Conservation (phyloP, 2,329 filamentous ascomycete genomes). For the Aspergillus candidus region DNA sequence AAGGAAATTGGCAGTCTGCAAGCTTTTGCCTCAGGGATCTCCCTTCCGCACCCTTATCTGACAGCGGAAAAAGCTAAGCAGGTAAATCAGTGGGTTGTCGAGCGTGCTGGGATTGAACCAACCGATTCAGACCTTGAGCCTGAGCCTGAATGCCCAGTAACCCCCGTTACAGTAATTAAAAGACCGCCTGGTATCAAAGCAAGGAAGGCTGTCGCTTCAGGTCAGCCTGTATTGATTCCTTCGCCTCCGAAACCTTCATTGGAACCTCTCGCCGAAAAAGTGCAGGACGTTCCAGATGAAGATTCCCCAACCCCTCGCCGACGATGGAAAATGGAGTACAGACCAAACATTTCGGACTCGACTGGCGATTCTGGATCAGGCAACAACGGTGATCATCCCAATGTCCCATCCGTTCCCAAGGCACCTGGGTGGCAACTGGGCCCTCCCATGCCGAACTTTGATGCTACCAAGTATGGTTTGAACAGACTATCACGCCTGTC, state of each 20-base stretch:
- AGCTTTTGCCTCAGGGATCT: slow-evolving; percentile 1
- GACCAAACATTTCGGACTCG: background rate
- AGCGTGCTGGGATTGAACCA: slow-evolving; percentile 16
- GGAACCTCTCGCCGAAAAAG: no score
- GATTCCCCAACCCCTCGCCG: slow-evolving; percentile 7
- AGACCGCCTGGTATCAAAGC: slow-evolving; percentile 16
- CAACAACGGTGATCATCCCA: no score
- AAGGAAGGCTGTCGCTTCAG: slow-evolving; percentile 7
- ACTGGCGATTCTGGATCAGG: no score
- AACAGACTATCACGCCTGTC: slow-evolving; percentile 1
- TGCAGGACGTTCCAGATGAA: slow-evolving; percentile 1
- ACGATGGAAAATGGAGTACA: slow-evolving; percentile 16
- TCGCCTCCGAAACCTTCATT: background rate
- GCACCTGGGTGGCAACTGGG: slow-evolving; percentile 2
- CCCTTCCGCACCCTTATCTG: slow-evolving; percentile 18
- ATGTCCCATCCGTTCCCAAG: no score
- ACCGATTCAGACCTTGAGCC: background rate
- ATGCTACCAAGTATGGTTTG: slow-evolving; percentile 14
- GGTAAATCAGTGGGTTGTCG: slow-evolving; percentile 26
- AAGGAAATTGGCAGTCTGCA: slow-evolving; percentile 6
- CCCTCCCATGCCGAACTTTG: slow-evolving; percentile 7
- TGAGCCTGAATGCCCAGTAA: background rate
- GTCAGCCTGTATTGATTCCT: background rate
- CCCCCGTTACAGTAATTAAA: background rate
- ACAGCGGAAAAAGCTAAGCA: slow-evolving; percentile 23